phyloP scores from a whole-genome alignment of 257 asterid genomes.

The Phtheirospermum japonicum region DNA sequence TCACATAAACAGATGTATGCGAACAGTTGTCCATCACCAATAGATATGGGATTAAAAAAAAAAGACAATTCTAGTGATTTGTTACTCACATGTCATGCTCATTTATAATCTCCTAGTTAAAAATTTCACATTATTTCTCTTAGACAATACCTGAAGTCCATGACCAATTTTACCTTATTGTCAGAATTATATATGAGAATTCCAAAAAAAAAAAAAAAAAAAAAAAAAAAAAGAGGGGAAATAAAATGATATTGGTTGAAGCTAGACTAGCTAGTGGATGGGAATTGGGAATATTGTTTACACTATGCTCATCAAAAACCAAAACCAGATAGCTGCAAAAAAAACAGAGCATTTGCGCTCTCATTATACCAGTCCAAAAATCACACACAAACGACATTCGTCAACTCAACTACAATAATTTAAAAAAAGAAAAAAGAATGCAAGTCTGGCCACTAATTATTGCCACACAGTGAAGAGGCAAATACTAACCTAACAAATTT shows the following conservation, averaged over 20 bases:
- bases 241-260: background rate
- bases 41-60: background rate
- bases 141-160: background rate
- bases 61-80: background rate
- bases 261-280: background rate
- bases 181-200: background rate
- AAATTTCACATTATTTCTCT: background rate
- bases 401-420: background rate
- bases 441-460: background rate
- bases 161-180: too few species aligned
- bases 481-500: background rate
- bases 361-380: conserved; percentile 7
- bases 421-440: background rate
- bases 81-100: background rate
- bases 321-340: background rate
- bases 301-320: background rate
- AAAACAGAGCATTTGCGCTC: background rate
- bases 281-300: background rate
- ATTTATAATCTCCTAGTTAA: background rate
- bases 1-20: too few species aligned
- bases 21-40: background rate
- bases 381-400: conserved; percentile 14
- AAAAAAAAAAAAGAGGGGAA: background rate
- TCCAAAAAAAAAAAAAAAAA: background rate
- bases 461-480: background rate